Evolutionary conservation across 1,284 basidiomycete genomes (phyloP).

Genomic region (Bjerkandera adusta): DNA sequence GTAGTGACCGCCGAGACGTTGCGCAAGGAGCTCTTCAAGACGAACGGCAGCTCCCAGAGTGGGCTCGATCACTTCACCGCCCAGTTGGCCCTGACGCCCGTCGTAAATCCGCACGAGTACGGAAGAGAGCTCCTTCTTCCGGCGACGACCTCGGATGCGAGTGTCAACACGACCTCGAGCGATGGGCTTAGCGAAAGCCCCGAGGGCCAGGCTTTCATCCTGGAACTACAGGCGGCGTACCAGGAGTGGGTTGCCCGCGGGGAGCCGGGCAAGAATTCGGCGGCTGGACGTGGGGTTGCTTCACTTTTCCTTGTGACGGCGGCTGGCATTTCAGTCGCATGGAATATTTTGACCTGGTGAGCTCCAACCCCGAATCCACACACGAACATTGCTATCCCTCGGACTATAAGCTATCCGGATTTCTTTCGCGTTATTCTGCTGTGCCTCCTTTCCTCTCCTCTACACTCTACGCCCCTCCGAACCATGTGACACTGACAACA

Average conservation of each 20-base stretch:
- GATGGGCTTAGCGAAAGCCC: constrained; percentile 32
- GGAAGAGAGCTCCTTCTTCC: constrained; percentile 28
- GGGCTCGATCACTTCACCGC: constrained; percentile 46
- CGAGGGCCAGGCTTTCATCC: constrained; percentile 55
- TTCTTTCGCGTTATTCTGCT: too few relatives aligned
- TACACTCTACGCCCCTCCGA: too few relatives aligned
- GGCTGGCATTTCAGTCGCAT: too few relatives aligned
- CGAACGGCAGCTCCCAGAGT: constrained; percentile 14
- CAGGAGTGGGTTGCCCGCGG: constrained; percentile 45
- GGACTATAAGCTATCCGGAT: too few relatives aligned
- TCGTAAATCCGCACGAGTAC: constrained; percentile 50
- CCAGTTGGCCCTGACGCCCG: constrained; percentile 51
- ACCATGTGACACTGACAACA: too few relatives aligned
- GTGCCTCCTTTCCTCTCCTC: too few relatives aligned
- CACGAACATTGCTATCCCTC: too few relatives aligned
- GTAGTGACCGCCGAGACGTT: constrained; percentile 53
- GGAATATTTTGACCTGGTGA: too few relatives aligned
- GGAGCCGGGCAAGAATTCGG: constrained; percentile 33
- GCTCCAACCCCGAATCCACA: too few relatives aligned
- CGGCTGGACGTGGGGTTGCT: too few relatives aligned
- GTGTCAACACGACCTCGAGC: background rate
- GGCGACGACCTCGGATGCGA: background rate
- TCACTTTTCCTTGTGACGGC: too few relatives aligned
- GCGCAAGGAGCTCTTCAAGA: constrained; percentile 47
- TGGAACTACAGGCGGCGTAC: constrained; percentile 52